Percentiles rank a stretch among this genome's conserved stretches.
These are phyloP conservation scores for Ogataea methylovora DNA, from an alignment of 805 yeast species.

Conservation along the genomic window DNA sequence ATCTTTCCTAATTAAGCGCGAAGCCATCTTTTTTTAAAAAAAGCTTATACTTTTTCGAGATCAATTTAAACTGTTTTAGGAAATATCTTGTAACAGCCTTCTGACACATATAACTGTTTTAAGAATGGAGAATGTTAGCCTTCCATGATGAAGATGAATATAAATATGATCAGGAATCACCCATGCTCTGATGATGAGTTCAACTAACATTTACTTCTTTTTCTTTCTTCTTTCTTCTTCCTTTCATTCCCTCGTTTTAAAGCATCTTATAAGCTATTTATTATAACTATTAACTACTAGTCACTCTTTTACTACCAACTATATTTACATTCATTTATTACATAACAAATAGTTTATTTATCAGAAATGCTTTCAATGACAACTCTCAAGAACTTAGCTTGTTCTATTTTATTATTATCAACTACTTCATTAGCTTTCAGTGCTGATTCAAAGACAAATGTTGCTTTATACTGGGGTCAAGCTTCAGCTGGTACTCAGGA, in stretches of 20 bases:
- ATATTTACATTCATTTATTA: conserved; percentile 1
- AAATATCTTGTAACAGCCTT: too few relatives aligned
- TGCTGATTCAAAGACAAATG: conserved; percentile 40
- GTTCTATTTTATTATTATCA: conserved; percentile 3
- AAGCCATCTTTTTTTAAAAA: too few relatives aligned
- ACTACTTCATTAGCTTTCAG: conserved; percentile 19
- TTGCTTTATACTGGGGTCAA: conserved; percentile 90
- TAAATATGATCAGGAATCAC: too few relatives aligned
- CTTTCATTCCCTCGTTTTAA: background rate
- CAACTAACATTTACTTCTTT: background rate
- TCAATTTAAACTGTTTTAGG: too few relatives aligned
- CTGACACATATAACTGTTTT: too few relatives aligned
- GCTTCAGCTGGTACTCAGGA: conserved; percentile 57
- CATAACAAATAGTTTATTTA: background rate
- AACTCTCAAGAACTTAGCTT: conserved; percentile 3
- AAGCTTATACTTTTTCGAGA: too few relatives aligned
- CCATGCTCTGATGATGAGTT: too few relatives aligned
- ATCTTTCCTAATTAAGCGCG: too few relatives aligned
- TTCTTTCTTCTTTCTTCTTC: background rate
- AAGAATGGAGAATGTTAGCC: too few relatives aligned
- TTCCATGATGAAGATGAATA: too few relatives aligned
- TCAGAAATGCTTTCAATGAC: conserved; percentile 4
- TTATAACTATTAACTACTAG: background rate
- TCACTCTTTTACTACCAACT: conserved; percentile 5
- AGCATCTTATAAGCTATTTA: too few relatives aligned